Base-by-base conservation (phyloP, 768 basidiomycete species). In the Lentinula edodes region DNA sequence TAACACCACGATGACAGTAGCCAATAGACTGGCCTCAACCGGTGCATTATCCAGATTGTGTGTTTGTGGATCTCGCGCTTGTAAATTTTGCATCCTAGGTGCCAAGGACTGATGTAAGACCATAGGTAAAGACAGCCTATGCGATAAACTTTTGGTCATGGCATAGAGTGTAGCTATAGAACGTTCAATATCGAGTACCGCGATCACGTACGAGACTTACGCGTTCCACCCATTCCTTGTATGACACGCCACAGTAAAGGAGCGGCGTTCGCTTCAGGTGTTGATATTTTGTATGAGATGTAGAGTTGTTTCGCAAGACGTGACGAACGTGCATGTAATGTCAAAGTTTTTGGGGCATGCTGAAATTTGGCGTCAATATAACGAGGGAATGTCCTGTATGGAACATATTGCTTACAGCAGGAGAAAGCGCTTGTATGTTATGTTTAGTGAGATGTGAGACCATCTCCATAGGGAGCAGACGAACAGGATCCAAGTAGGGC, bases 241-340 rank as follows among this genome's bases (percentile, higher is more conserved):
- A 88, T 80, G 1, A 86, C 77, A 15, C 90, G 80, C 93, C 93
- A 96, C 39, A 94, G 77, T 18, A 94, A 72, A 1, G 89, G 89
- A 8, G 85, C 85, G 2, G 81, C 81, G 69, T 95, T 96, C 64
- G 80, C 73, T 68, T 91, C 90, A 5, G 94, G 92, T 6, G 86
- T 85, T 54, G 72, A 70, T 15, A 95, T 73, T 18, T 80, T 82
- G 70, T 86, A 91, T 2, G 70, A 68, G 16, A 72, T 68, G 60
- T 84, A 73, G 63, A 91, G 67, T 56, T 74, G 76, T 63, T 79
- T 82, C 6, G 88, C 90, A 20, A 95, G 74, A 32, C 83, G 79
- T 15, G 88, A 83, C 23, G 83, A 74, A 1, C 86, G 71, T n/a
- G 67, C 67, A 70, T 94, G 92, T 15, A 95, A 70, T 8, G 68